Base-by-base conservation (phyloP, 495 filamentous ascomycete species). In the Recurvomyces mirabilis region DNA sequence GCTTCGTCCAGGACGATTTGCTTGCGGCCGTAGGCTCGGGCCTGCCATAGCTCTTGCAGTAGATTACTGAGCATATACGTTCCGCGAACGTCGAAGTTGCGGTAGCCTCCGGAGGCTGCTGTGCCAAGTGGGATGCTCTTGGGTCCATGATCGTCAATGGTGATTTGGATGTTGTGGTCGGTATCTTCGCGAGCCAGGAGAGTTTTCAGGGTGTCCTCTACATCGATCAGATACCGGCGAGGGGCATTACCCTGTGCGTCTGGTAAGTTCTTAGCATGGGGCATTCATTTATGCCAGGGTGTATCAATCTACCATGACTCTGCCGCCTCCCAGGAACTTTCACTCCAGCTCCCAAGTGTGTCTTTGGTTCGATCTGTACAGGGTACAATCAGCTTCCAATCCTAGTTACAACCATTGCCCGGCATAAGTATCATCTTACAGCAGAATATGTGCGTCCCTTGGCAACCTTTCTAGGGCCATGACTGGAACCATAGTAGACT, bases 61-160 rank as follows among this genome's bases (percentile, higher is more conserved):
- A 95, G 78, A 57, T 94, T 96, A 17, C 88, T 93, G 17, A 96
- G 74, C 78, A 91, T 85, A 58, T 98, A 98, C 21, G 83, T 94
- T 26, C 91, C 91, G 44, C 89, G 83, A 25, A 98, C 71, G 49
- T 94, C 86, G 53, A 84, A 81, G 41, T 72, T 70, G 52, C 85
- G 84, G 62, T 80, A 75, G n/a, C 87, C 87, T 24, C 77, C 79
- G 20, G 91, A 95, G 25, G 72, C 77, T n/a, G 79, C 81, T 4
- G 89, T 94, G 55, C 86, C 84, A 23, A 95, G 65, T 19, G 82
- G 76, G 42, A 95, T 66, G 24, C 81, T 75, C 78, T 98, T 98
- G 15, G 91, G 91, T 11, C 91, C 91, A 44, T 70, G 65, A 66
- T 96, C 91, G 59, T 96, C 89, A 53, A 96, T 93, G 4, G 91